Conservation (phyloP, 1,284 basidiomycete species). For the Irpex lacteus region DNA sequence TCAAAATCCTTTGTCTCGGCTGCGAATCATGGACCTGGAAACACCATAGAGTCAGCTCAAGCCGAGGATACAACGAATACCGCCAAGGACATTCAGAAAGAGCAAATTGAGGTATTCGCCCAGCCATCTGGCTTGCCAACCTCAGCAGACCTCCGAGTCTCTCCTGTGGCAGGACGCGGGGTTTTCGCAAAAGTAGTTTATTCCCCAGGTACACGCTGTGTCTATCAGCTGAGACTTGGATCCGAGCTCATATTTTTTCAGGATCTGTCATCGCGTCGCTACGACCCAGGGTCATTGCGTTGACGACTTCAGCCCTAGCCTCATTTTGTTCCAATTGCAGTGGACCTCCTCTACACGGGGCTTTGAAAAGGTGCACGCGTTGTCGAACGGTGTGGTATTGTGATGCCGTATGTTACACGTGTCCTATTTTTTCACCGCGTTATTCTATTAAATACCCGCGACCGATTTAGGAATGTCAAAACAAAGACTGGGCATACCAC, state of each 20-base stretch:
- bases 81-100: not conserved
- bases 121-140: conserved; percentile 1
- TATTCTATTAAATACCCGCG: not conserved
- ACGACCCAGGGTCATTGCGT: conserved; percentile 59
- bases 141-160: conserved; percentile 6
- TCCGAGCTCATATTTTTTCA: conserved; percentile 25
- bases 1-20: conserved; percentile 14
- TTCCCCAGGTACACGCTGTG: conserved; percentile 4
- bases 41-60: not conserved
- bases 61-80: no score
- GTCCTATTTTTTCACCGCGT: not conserved
- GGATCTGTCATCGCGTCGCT: conserved; percentile 57
- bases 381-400: conserved; percentile 78
- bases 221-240: not conserved
- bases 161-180: conserved; percentile 10
- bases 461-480: conserved; percentile 66
- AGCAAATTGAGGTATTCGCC: not conserved
- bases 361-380: conserved; percentile 64
- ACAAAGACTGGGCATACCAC: conserved; percentile 73
- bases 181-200: conserved; percentile 11
- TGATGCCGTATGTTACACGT: conserved; percentile 43
- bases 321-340: conserved; percentile 72
- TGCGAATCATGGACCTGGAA: not conserved
- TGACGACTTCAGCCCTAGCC: conserved; percentile 64
- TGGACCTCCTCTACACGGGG: conserved; percentile 29